Base-by-base conservation (phyloP, 371 early-diverging fungal genomes). In the Nosema muscidifuracis region DNA sequence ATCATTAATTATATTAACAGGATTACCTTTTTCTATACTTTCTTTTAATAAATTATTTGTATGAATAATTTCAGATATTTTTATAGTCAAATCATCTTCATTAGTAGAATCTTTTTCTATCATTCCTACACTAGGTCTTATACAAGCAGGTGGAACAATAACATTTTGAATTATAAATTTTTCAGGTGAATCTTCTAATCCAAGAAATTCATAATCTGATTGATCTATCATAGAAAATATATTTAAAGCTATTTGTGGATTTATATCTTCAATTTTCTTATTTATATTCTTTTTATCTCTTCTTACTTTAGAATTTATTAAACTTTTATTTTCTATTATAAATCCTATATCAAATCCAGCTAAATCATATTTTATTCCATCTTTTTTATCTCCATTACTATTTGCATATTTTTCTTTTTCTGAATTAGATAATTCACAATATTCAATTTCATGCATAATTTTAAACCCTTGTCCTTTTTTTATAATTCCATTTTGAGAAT, bases 41-140 rank as follows among this genome's bases (percentile, higher is more conserved):
- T 87, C 87, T 75, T 87, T 85, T 63, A 99, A 89, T 55, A 90
- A 85, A 9, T 90, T 86, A 78, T 95, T 97, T 30, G 89, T 89
- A 64, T 91, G 89, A 38, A 96, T 87, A 57, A 97, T 95, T 81
- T 99, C 97, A 0, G 92, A 89, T 57, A 95, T 82, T 80, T 97
- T 93, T 33, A 93, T 92, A 0, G 99, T 99, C 77, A 99, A 82
- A 83, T 97, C 97, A 78, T 99, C 99, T 84, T 97, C 97, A 73
- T 91, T 96, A 82, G 92, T 93, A 65, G 85, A 74, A 38, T 74
- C 65, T 18, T 86, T 88, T 58, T 88, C 90, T 71, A 95, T 92
- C 82, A 91, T 90, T 12, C 90, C 88, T 16, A 99, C 92, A 1
- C 94, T 92, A 0, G 99, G 98, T 40, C 99, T 89, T 75, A 96